Evolutionary conservation across 768 basidiomycete species (phyloP), one percentile per base, ranked within the genome.

Genomic region (Cyclocybe cylindracea): DNA sequence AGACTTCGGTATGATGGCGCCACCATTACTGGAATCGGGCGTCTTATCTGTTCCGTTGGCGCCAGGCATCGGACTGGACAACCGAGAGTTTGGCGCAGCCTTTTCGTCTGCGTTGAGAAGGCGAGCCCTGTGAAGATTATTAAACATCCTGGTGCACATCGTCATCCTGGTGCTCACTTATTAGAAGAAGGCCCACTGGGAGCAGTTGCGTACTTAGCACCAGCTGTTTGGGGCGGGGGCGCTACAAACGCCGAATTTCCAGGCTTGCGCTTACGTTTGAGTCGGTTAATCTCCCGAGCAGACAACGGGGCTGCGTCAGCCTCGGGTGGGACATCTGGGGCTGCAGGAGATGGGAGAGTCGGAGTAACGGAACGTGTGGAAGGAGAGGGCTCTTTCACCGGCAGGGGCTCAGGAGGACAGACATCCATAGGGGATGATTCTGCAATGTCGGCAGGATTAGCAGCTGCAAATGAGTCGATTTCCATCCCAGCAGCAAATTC

Each of bases 221-320:
- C 79, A 0, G 82, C 59, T 42, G 69, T 63, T 59, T 86, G 82
- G 2, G 88, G 86, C 4, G 85, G 85, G 1, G 87, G 82, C 10
- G 86, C 78, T 11, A 94, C 91, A 59, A 92, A 92, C 1, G 89
- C 90, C 32, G 85, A 74, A 62, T 88, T 91, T 3, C 92, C 94
- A 3, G 80, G 79, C 62, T 95, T 97, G 50, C 95, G 88, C 66
- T 98, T 98, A 29, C 97, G 82, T 68, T 99, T 99, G 32, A 98
- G 74, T 42, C 95, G 83, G 65, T 97, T 97, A 32, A 90, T 84
- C 69, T 98, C 96, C 48, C 97, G 85, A 9, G 94, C 93, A 32
- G 94, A 97, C 40, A 98, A 73, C 5, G 79, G 80, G 39, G 63
- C 72, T 4, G 75, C 54, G 55, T 86, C 84, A 10, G 71, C 55